A percentile compares a stretch with the other conserved stretches of the same genome.
These are phyloP conservation scores for Xylariaceae sp. DNA, from an alignment of 2,329 filamentous ascomycete species.

Conservation along the genomic window DNA sequence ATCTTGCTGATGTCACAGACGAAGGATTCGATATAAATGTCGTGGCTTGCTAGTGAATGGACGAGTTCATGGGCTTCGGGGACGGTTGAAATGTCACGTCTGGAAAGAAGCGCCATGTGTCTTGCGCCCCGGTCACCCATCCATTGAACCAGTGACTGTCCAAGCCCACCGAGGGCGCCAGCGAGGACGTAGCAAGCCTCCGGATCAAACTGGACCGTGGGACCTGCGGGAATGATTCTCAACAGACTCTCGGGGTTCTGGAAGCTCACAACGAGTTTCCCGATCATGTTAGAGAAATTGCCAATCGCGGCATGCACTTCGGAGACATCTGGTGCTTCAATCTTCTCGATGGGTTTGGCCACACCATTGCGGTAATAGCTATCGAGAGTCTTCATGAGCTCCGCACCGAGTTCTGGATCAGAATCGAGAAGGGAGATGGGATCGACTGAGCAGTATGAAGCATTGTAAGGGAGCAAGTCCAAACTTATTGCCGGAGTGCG, in stretches of 20 bases:
- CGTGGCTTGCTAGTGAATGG: not conserved
- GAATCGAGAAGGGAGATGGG: conserved; percentile 6
- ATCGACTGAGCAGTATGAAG: conserved; percentile 15
- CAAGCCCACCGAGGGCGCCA: conserved; percentile 21
- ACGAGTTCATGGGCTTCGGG: conserved; percentile 2
- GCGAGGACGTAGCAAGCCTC: conserved; percentile 22
- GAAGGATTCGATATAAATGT: not conserved
- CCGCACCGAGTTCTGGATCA: conserved; percentile 3
- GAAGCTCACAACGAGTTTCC: conserved; percentile 25
- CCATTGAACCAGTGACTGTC: conserved; percentile 19
- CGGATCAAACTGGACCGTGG: conserved; percentile 17
- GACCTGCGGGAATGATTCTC: not conserved
- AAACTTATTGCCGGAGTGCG: not conserved
- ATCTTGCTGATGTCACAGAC: not conserved
- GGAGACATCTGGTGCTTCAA: not conserved
- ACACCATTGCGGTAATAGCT: conserved; percentile 1
- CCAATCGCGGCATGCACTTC: not conserved
- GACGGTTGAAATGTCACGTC: conserved; percentile 8
- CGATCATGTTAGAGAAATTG: conserved; percentile 13
- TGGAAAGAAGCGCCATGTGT: conserved; percentile 22
- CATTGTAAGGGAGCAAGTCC: not conserved
- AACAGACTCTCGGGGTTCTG: conserved; percentile 11
- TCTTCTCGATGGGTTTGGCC: not conserved
- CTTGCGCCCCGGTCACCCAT: conserved; percentile 25
- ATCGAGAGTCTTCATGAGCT: conserved; percentile 11